These are phyloP conservation scores for Asterochloris erici DNA, from an alignment of 139 green algal species.

Conservation along the genomic window DNA sequence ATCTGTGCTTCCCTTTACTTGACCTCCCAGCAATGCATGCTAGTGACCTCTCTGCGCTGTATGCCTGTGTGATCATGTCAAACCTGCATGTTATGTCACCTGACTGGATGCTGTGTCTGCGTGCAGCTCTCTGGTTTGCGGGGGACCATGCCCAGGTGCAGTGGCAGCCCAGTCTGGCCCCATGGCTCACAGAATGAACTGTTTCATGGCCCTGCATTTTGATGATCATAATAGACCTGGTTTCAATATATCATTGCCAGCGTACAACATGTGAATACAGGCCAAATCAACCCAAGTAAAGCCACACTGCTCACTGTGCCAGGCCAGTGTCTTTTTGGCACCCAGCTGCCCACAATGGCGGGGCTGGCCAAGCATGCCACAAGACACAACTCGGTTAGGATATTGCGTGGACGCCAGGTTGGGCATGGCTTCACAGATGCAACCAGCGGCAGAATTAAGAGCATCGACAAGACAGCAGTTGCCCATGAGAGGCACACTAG, in stretches of 20 bases:
- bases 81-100: background rate
- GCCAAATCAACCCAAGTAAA: too few species aligned
- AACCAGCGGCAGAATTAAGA: conserved; percentile 1
- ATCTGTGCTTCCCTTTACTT: background rate
- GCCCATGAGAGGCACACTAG: conserved; percentile 54
- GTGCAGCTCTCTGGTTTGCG: conserved; percentile 81
- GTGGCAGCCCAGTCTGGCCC: conserved; percentile 60
- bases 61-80: background rate
- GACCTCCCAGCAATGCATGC: background rate
- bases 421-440: too few species aligned
- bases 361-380: too few species aligned
- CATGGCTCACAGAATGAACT: conserved; percentile 70
- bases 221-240: too few species aligned
- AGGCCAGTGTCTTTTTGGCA: too few species aligned
- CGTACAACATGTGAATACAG: too few species aligned
- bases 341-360: too few species aligned
- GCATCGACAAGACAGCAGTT: conserved; percentile 19
- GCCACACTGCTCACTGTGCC: too few species aligned
- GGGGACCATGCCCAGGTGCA: conserved; percentile 47
- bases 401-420: too few species aligned
- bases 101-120: background rate
- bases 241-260: too few species aligned
- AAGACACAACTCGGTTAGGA: too few species aligned
- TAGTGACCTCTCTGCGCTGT: background rate
- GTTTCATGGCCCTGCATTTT: too few species aligned